A percentile compares a stretch with the other conserved stretches of the same genome.
Evolutionary conservation across 129 eudicot species (phyloP).

Genomic region (Chrysanthemum lavandulifolium): DNA sequence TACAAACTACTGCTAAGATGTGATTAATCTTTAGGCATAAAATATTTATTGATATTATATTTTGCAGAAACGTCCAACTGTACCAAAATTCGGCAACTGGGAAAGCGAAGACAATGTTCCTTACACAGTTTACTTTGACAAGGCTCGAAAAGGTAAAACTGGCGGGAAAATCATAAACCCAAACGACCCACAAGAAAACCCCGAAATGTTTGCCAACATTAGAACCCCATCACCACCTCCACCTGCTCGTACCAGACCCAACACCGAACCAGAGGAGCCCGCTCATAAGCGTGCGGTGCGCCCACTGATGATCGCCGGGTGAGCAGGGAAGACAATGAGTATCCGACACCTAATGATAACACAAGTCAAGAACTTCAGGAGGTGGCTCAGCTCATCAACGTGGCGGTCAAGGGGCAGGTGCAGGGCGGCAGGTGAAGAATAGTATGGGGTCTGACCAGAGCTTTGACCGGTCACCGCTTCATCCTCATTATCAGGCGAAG

Average conservation of each 20-base stretch:
- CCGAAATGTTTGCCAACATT: slow-evolving; percentile 48
- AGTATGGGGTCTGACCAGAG: slow-evolving; percentile 70
- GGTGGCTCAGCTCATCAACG: slow-evolving; percentile 45
- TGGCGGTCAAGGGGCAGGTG: slow-evolving; percentile 51
- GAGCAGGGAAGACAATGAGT: slow-evolving; percentile 53
- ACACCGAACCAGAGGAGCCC: slow-evolving; percentile 42
- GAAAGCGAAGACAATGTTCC: slow-evolving; percentile 67
- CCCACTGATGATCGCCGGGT: slow-evolving; percentile 37
- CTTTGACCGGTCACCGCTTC: slow-evolving; percentile 75
- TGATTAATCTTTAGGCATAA: neutral
- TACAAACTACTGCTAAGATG: no score
- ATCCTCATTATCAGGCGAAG: slow-evolving; percentile 63
- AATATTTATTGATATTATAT: slow-evolving; percentile 5
- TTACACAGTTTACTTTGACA: slow-evolving; percentile 79
- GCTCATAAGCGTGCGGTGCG: slow-evolving; percentile 31
- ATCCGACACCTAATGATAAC: slow-evolving; percentile 46
- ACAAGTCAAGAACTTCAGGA: slow-evolving; percentile 31
- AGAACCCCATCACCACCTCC: slow-evolving; percentile 32
- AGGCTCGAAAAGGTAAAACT: slow-evolving; percentile 64
- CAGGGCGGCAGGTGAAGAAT: slow-evolving; percentile 51
- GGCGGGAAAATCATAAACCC: slow-evolving; percentile 90
- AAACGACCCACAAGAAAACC: slow-evolving; percentile 85
- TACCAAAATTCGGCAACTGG: slow-evolving; percentile 95
- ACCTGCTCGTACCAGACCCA: slow-evolving; percentile 37
- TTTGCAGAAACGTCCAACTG: slow-evolving; percentile 53